A percentile compares a stretch with the other conserved stretches of the same genome.
phyloP scores from a whole-genome alignment of 2,329 filamentous ascomycete species.

The Talaromyces rugulosus region DNA sequence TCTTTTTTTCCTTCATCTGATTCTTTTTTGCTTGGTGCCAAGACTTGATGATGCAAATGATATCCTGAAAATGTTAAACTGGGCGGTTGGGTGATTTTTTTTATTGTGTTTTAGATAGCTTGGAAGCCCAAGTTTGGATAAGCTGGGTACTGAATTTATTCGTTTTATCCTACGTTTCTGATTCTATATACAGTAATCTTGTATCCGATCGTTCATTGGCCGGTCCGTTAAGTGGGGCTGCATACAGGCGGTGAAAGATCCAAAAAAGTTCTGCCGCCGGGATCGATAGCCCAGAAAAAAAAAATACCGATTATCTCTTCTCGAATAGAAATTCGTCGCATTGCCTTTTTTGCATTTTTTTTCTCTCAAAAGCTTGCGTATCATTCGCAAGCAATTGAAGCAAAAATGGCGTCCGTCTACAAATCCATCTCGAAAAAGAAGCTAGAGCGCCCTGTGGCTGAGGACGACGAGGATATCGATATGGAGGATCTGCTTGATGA shows the following conservation, averaged over 20 bases:
- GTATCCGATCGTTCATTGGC: not conserved
- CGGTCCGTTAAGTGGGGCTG: not conserved
- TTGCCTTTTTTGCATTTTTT: not conserved
- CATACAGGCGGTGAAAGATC: not conserved
- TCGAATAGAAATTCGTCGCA: not conserved
- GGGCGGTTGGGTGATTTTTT: not conserved
- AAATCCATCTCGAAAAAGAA: constrained; percentile 64
- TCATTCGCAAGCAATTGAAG: not conserved
- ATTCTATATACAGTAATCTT: not conserved
- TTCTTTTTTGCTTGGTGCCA: not conserved
- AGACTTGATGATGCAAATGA: not conserved
- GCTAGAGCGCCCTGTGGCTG: constrained; percentile 39
- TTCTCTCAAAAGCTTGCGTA: not conserved
- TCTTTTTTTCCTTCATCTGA: not conserved
- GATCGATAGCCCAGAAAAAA: constrained; percentile 5
- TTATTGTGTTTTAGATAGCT: not conserved
- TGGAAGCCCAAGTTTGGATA: not conserved
- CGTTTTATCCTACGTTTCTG: no score
- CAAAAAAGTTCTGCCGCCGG: constrained; percentile 13
- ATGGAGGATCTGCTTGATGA: constrained; percentile 33
- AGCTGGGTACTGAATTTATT: not conserved
- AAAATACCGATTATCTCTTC: not conserved
- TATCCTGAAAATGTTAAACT: not conserved
- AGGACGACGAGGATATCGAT: constrained; percentile 42
- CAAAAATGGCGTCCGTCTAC: constrained; percentile 66